Evolutionary conservation across 495 filamentous ascomycete genomes (phyloP).

Genomic region (Annulohypoxylon nitens): DNA sequence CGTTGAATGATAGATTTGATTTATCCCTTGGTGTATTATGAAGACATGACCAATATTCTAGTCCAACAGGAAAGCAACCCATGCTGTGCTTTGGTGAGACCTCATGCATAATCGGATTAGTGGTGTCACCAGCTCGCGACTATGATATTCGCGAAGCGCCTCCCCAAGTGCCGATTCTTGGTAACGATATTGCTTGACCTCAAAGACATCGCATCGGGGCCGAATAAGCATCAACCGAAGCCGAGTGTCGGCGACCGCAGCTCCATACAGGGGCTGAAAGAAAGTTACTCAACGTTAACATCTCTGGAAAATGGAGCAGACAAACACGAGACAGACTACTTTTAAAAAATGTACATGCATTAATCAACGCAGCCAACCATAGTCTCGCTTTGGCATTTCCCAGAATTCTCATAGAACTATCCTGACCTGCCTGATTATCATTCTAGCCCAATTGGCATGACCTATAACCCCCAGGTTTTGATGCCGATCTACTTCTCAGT

Average conservation of each 20-base stretch:
- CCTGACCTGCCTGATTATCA: background rate
- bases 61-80: background rate
- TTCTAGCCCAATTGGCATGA: background rate
- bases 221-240: background rate
- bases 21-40: background rate
- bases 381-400: background rate
- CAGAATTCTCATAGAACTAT: background rate
- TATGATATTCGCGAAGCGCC: background rate
- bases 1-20: background rate
- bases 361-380: background rate
- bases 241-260: background rate
- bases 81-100: background rate
- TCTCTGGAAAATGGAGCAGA: background rate
- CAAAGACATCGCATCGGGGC: background rate
- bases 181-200: background rate
- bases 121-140: slow-evolving; percentile 1
- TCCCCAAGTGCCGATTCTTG: background rate
- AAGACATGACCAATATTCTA: background rate
- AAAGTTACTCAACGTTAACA: background rate
- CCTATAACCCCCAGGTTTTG: background rate
- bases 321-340: background rate
- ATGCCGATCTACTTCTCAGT: background rate
- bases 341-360: background rate
- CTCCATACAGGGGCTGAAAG: background rate
- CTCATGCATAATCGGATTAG: background rate